Evolutionary conservation across 495 filamentous ascomycete species (phyloP), one percentile per base, ranked within the genome.

Genomic region (Penicillium argentinense): DNA sequence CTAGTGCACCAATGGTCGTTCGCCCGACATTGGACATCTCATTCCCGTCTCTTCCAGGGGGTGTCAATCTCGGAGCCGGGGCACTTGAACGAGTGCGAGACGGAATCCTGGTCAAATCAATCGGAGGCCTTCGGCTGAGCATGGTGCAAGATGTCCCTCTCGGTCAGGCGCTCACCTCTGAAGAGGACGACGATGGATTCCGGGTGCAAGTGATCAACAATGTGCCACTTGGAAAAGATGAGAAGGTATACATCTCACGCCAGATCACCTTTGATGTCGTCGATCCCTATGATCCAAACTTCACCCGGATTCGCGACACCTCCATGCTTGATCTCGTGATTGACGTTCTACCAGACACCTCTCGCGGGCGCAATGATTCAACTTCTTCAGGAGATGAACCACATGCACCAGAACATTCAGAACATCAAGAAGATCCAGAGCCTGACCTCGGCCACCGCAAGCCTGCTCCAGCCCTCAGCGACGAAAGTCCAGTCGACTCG

Each of bases 161-260:
- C 4, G 68, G 71, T n/a, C 52, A 63, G 4, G 42, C 55, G 5
- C 66, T 14, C 34, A 34, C n/a, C 28, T 27, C 68, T 12, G 67
- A 56, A 12, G 42, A 38, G 11, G 39, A 64, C 16, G 65, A 54
- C 13, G 72, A 69, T 26, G 69, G 70, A 26, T 95, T 81, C 68
- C 76, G 88, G 47, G 78, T 95, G 17, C 86, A 82, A 44, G 85
- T 85, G 30, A 79, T 97, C 63, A 87, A 87, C 33, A 87, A 87
- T 56, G 77, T 95, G 21, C 76, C 85, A 0, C 71, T 98, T 1
- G 93, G 93, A 7, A 85, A 88, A 46, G 91, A 96, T 55, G 93
- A 98, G 69, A 89, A 85, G 58, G 81, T 97, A 43, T 88, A 89
- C 58, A 73, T 98, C 45, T 73, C 82, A n/a, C 78, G 86, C 18